Percentiles rank a stretch among this genome's conserved stretches.
Evolutionary conservation across 2,329 filamentous ascomycete genomes (phyloP).

Genomic region (Cytospora paraplurivora): DNA sequence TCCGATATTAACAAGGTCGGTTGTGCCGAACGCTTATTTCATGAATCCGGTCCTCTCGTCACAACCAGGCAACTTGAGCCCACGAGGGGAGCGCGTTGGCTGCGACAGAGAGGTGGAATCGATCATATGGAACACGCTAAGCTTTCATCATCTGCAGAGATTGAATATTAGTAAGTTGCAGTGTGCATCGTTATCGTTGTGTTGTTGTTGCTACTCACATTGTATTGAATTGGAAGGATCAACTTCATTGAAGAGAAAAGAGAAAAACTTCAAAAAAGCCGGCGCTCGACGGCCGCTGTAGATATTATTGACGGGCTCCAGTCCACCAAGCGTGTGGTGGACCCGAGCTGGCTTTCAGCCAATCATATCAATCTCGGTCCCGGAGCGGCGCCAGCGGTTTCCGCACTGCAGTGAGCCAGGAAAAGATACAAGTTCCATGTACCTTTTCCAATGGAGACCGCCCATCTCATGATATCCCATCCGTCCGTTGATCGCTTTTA

Average conservation of each 20-base stretch:
- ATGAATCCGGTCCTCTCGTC: conserved; percentile 69
- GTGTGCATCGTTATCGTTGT: conserved; percentile 10
- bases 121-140: conserved; percentile 87
- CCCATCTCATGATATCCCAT: conserved; percentile 18
- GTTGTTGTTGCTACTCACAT: conserved; percentile 63
- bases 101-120: conserved; percentile 65
- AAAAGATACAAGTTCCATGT: conserved; percentile 20
- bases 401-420: not conserved
- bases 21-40: conserved; percentile 99
- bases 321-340: conserved; percentile 5
- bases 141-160: conserved; percentile 94
- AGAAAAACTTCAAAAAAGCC: conserved; percentile 40
- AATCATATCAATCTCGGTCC: conserved; percentile 7
- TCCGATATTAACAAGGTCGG: conserved; percentile 93
- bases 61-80: conserved; percentile 86
- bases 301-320: conserved; percentile 24
- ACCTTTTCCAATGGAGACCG: not conserved
- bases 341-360: not conserved
- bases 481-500: not conserved
- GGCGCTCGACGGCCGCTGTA: conserved; percentile 27
- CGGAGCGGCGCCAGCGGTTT: conserved; percentile 13
- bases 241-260: conserved; percentile 53
- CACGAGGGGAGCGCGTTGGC: conserved; percentile 79
- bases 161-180: conserved; percentile 37
- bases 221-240: conserved; percentile 99